These are phyloP conservation scores for Amauroascus niger DNA, from an alignment of 2,329 filamentous ascomycete genomes.

Conservation along the genomic window DNA sequence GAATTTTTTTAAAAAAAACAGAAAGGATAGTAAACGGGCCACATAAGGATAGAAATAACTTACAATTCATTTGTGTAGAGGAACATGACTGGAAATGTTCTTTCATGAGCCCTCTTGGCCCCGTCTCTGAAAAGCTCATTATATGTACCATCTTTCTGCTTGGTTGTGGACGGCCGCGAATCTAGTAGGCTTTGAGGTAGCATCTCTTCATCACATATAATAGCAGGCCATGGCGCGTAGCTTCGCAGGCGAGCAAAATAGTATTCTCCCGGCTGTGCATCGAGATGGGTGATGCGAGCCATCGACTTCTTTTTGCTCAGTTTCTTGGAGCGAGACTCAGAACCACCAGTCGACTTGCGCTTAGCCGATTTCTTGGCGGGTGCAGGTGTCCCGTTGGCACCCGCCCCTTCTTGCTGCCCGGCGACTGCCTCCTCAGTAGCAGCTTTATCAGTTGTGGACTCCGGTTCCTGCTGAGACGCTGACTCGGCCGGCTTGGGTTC, in stretches of 20 bases:
- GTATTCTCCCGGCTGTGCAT: slow-evolving; percentile 83
- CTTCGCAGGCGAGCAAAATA: slow-evolving; percentile 92
- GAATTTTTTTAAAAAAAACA: background rate
- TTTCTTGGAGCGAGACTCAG: slow-evolving; percentile 66
- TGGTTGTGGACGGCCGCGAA: slow-evolving; percentile 73
- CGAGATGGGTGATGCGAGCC: slow-evolving; percentile 58
- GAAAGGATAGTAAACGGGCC: background rate
- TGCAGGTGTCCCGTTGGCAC: slow-evolving; percentile 41
- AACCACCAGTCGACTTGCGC: slow-evolving; percentile 63
- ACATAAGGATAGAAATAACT: slow-evolving; percentile 36
- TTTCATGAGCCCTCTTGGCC: slow-evolving; percentile 73
- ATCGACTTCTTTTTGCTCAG: slow-evolving; percentile 77
- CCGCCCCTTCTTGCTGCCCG: slow-evolving; percentile 25
- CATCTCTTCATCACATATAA: slow-evolving; percentile 92
- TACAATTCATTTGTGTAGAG: slow-evolving; percentile 94
- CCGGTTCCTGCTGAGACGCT: slow-evolving; percentile 18
- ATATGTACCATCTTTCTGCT: slow-evolving; percentile 72
- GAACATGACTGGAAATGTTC: slow-evolving; percentile 93
- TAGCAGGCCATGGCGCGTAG: slow-evolving; percentile 86
- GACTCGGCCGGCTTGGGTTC: slow-evolving; percentile 25
- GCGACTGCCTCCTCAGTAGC: slow-evolving; percentile 17
- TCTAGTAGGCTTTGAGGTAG: slow-evolving; percentile 68
- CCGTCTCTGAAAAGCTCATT: slow-evolving; percentile 79
- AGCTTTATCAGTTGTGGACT: slow-evolving; percentile 21
- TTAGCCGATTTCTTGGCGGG: slow-evolving; percentile 46